Evolutionary conservation across 345 rosid genomes (phyloP).

Genomic region (Citrus sinensis): DVS_A1.0 CM039161.1:24145501-24146000

Average conservation of each 20-base stretch:
- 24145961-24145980: background rate
- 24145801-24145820: background rate
- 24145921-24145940: background rate
- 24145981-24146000: background rate
- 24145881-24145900: background rate
- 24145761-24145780: background rate
- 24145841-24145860: background rate
- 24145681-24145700: background rate
- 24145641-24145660: background rate
- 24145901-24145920: too few relatives aligned
- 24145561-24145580: background rate
- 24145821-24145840: background rate
- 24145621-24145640: background rate
- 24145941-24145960: background rate
- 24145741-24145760: background rate
- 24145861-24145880: background rate
- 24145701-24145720: background rate
- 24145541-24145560: background rate
- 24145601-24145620: background rate
- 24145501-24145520: background rate
- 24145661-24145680: background rate
- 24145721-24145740: background rate
- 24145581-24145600: background rate
- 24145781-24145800: background rate
- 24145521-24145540: background rate